Conservation (phyloP, 2,329 filamentous ascomycete species). For the Lecanicillium sp. region DNA sequence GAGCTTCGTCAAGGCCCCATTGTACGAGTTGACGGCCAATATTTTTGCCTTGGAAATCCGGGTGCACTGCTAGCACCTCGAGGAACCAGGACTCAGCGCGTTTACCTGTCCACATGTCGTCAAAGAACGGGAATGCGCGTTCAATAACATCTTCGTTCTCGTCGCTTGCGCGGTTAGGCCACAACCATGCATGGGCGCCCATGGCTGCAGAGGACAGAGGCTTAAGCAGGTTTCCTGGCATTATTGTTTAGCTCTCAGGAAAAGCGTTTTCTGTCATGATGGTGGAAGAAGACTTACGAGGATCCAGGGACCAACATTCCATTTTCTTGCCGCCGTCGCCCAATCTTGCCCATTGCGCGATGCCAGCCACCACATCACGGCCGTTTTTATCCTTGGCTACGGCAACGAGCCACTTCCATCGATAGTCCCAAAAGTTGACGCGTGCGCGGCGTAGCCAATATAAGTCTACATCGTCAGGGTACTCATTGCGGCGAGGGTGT, state of each 20-base stretch:
- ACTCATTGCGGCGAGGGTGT: conserved; percentile 23
- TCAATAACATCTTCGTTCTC: conserved; percentile 14
- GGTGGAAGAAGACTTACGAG: conserved; percentile 10
- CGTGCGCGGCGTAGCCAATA: conserved; percentile 21
- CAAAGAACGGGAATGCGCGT: conserved; percentile 13
- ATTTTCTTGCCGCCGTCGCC: conserved; percentile 12
- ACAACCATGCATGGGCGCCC: conserved; percentile 8
- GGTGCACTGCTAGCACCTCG: conserved; percentile 27
- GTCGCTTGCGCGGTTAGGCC: conserved; percentile 16
- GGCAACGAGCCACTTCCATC: conserved; percentile 19
- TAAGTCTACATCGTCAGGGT: conserved; percentile 20
- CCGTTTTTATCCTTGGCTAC: conserved; percentile 10
- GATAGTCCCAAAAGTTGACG: conserved; percentile 21
- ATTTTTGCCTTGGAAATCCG: conserved; percentile 27
- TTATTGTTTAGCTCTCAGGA: background rate
- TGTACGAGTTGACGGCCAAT: conserved; percentile 28
- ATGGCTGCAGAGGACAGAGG: conserved; percentile 9
- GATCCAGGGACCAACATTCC: conserved; percentile 12
- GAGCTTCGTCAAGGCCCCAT: conserved; percentile 31
- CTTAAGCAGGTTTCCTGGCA: conserved; percentile 13
- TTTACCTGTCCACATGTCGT: conserved; percentile 19
- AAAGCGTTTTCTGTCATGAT: background rate
- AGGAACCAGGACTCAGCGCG: conserved; percentile 30
- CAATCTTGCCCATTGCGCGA: conserved; percentile 17
- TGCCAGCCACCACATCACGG: conserved; percentile 14